phyloP scores from a whole-genome alignment of 345 rosid species.

The Salix suchowensis region DNA sequence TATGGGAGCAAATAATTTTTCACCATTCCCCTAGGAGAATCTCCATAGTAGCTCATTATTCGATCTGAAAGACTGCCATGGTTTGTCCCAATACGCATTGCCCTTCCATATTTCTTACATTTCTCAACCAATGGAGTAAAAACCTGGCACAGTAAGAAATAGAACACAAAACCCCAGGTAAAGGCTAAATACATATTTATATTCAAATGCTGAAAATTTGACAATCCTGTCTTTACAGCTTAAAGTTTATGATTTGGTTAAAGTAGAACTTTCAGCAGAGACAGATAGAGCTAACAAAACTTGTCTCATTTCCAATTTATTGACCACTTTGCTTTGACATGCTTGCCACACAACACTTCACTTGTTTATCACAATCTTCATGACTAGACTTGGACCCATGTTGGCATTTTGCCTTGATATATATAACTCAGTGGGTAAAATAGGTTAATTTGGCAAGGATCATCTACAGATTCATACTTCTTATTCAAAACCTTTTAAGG shows the following conservation, averaged over 20 bases:
- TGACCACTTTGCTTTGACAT: not conserved
- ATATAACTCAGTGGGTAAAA: not conserved
- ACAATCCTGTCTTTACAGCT: not conserved
- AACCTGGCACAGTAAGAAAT: conserved; percentile 40
- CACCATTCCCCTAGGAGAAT: conserved; percentile 99
- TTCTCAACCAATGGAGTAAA: conserved; percentile 96
- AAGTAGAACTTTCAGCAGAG: not conserved
- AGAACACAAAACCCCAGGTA: not conserved
- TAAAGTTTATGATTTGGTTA: not conserved
- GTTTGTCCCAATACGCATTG: conserved; percentile 98
- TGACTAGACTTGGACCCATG: not conserved
- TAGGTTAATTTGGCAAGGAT: not conserved
- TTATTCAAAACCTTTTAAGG: not conserved
- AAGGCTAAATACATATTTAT: not conserved
- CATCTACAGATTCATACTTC: not conserved
- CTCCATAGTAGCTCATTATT: conserved; percentile 96
- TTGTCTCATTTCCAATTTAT: not conserved
- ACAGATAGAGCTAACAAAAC: conserved; percentile 5
- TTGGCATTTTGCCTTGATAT: not conserved
- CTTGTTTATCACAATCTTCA: not conserved
- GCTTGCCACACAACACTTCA: not conserved
- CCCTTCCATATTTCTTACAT: conserved; percentile 95
- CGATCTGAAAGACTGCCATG: conserved; percentile 99
- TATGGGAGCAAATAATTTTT: conserved; percentile 14
- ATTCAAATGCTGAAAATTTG: not conserved